phyloP scores from a whole-genome alignment of 2,329 filamentous ascomycete genomes.

The Pyrenophora seminiperda region DNA sequence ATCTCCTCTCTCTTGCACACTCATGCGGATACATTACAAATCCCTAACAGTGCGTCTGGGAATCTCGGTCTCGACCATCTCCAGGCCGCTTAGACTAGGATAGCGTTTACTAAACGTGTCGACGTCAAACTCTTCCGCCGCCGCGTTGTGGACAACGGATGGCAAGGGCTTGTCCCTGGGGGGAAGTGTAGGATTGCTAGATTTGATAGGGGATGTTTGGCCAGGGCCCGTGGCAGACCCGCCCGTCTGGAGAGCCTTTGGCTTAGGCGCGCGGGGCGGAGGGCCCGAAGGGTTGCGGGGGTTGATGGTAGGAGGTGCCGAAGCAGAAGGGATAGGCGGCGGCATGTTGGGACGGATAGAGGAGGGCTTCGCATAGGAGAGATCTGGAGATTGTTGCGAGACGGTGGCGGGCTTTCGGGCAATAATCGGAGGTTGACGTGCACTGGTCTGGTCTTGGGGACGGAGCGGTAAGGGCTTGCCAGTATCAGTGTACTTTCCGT shows the following conservation, averaged over 20 bases:
- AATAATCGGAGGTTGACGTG: slow-evolving; percentile 31
- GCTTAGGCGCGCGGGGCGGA: slow-evolving; percentile 63
- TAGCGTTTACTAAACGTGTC: slow-evolving; percentile 81
- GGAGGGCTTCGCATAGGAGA: slow-evolving; percentile 35
- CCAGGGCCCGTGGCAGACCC: slow-evolving; percentile 16
- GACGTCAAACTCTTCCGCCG: slow-evolving; percentile 67
- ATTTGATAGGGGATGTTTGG: slow-evolving; percentile 12
- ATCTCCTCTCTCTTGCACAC: too few relatives aligned
- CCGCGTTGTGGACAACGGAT: slow-evolving; percentile 3
- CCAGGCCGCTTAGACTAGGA: slow-evolving; percentile 81
- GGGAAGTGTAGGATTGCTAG: neutral
- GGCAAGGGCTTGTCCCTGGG: slow-evolving; percentile 32
- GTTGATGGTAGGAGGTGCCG: slow-evolving; percentile 42
- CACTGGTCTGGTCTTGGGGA: slow-evolving; percentile 35
- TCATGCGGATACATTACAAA: slow-evolving; percentile 11
- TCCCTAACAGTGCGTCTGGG: slow-evolving; percentile 31
- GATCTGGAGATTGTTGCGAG: slow-evolving; percentile 25
- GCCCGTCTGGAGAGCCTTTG: slow-evolving; percentile 61
- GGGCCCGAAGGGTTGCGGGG: slow-evolving; percentile 40
- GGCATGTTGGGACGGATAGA: slow-evolving; percentile 30
- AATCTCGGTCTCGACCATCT: slow-evolving; percentile 79
- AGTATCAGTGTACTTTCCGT: slow-evolving; percentile 77
- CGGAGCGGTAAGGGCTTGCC: slow-evolving; percentile 39
- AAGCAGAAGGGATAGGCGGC: slow-evolving; percentile 33
- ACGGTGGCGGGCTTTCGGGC: slow-evolving; percentile 57